A percentile compares a stretch with the other conserved stretches of the same genome.
Conservation (phyloP, 2,329 filamentous ascomycete species). For the Aspergillus nomiae region DNA sequence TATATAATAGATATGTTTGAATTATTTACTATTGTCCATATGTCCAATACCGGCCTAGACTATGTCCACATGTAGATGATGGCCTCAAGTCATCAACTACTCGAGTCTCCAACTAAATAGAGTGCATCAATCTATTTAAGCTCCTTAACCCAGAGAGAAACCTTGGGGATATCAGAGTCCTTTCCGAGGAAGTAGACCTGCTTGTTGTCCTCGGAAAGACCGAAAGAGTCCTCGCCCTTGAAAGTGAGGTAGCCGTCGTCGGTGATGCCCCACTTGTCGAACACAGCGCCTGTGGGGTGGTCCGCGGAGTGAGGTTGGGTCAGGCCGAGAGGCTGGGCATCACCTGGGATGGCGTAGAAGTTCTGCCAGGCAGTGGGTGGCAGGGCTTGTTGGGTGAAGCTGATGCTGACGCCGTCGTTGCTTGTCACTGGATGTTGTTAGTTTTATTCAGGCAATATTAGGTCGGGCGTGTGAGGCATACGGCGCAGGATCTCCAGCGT, state of each 20-base stretch:
- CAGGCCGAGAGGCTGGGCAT: slow-evolving; percentile 5
- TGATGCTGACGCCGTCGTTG: neutral
- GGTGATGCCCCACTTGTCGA: slow-evolving; percentile 2
- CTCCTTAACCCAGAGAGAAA: slow-evolving; percentile 10
- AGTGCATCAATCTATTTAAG: neutral
- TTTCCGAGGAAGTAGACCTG: slow-evolving; percentile 1
- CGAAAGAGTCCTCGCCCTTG: slow-evolving; percentile 4
- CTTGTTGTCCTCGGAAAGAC: neutral
- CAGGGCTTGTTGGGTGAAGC: slow-evolving; percentile 3
- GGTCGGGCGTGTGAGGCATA: neutral
- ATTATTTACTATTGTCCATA: neutral
- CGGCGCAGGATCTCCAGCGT: slow-evolving; percentile 3
- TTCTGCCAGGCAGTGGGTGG: slow-evolving; percentile 5
- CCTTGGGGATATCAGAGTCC: neutral
- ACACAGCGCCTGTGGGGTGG: neutral
- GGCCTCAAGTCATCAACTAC: neutral
- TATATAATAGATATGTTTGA: too few species aligned
- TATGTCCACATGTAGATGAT: neutral
- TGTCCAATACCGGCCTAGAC: neutral
- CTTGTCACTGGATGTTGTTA: neutral
- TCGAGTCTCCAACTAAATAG: neutral
- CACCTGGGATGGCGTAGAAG: slow-evolving; percentile 1
- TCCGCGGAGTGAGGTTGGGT: slow-evolving; percentile 8
- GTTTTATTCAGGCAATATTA: neutral
- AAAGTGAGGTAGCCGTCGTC: slow-evolving; percentile 11